Base-by-base conservation (phyloP, 805 yeast species). In the Saccharomyces kudriavzevii region DNA sequence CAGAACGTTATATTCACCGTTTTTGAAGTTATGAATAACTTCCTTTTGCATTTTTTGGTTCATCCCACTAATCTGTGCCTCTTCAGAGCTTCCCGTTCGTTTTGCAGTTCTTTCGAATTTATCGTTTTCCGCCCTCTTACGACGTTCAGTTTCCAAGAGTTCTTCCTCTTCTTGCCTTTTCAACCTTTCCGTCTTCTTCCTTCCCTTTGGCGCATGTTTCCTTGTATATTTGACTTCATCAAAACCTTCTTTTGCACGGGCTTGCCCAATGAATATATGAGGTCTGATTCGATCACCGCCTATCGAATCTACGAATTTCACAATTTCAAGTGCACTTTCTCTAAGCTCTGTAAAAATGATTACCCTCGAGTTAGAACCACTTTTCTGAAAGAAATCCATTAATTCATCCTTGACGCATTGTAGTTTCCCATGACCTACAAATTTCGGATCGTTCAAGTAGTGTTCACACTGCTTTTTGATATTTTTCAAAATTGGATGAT, bases 181-280 rank as follows among this genome's bases (percentile, higher is more conserved):
- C 40, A 62, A 48, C 51, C 70, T 60, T 20, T 72, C 75, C 14
- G 64, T 66, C 50, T 72, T 70, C n/a, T 73, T 74, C 54, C 75
- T 65, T 4, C 78, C 77, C 56, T 75, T 77, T 14, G 76, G 75
- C 40, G 71, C 70, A 47, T 74, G 68, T 55, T 78, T 79, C 40
- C 72, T 63, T 11, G 70, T 63, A 58, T 72, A 82, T 5, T 72
- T 73, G 2, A 70, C 79, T 55, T 84, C 84, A 63, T 84, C 87
- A 64, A 84, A 84, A 31, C 77, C 81, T 49, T 83, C 89, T 62
- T 82, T 83, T 52, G 83, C 91, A 56, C 79, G 80, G 0, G 96
- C 79, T 66, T 94, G 99, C 0, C 99, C 99, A 57, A 94, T 89
- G 65, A 94, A 94, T 25, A 92, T 81, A 66, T 89, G 96, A 0